These are phyloP conservation scores for Trifolium dubium DNA, from an alignment of 306 rosid species.

Conservation along the genomic window DNA sequence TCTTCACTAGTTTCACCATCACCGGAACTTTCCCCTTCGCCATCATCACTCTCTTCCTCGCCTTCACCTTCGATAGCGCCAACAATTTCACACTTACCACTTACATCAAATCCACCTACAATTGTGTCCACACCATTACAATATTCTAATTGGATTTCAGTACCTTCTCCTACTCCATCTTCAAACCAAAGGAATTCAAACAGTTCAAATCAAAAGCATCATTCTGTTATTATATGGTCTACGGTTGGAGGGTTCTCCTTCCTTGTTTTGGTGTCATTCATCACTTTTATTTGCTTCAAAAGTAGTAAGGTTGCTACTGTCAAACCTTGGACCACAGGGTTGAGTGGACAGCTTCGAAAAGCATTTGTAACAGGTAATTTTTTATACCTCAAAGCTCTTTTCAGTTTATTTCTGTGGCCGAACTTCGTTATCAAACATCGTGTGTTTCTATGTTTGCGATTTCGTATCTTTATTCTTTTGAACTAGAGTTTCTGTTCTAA, in stretches of 20 bases:
- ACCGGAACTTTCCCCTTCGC: conserved; percentile 54
- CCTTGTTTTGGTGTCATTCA: conserved; percentile 51
- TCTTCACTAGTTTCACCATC: conserved; percentile 33
- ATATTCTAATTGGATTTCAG: conserved; percentile 39
- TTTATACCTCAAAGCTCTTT: too few relatives aligned
- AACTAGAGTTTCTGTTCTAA: background rate
- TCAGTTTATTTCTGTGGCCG: background rate
- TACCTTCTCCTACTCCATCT: conserved; percentile 53
- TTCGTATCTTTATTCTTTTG: background rate
- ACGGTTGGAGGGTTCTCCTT: conserved; percentile 59
- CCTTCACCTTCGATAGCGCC: conserved; percentile 51
- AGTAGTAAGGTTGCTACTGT: conserved; percentile 73
- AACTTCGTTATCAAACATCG: background rate
- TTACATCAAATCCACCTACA: conserved; percentile 48
- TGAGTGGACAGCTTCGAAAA: conserved; percentile 95
- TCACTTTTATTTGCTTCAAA: conserved; percentile 52
- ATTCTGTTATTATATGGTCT: conserved; percentile 48
- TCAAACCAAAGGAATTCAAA: conserved; percentile 39
- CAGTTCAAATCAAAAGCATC: conserved; percentile 45
- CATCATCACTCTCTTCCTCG: conserved; percentile 56
- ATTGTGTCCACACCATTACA: conserved; percentile 39
- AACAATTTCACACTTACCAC: conserved; percentile 37
- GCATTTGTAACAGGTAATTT: conserved; percentile 81
- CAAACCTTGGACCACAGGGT: conserved; percentile 93
- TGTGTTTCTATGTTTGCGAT: background rate